Base-by-base conservation (phyloP, 1,139 yeast species). In the Spencermartinsiella ligniputridi region DNA sequence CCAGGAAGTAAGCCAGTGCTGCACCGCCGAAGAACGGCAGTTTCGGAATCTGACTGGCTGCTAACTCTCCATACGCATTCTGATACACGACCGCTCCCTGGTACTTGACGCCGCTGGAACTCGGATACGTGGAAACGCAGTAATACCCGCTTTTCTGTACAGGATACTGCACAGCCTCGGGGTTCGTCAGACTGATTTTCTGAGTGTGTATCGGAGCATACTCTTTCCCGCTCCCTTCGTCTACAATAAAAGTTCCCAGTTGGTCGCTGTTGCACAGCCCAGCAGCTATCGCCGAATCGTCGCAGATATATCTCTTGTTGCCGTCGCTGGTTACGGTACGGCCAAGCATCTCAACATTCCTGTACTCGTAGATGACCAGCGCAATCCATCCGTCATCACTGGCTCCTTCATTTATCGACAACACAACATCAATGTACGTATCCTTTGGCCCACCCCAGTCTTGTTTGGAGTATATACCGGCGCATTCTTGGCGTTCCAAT, bases 1-100 rank as follows among this genome's bases (percentile, higher is more conserved):
- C 82, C 38, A 87, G 83, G 12, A 85, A 87, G 61, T 92, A 94
- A 40, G 86, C 80, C 42, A 92, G 71, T 1, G 97, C 87, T 55
- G 90, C 72, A 20, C 86, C 78, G 1, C 96, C 97, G 62, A 87
- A 94, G 30, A 90, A 79, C 3, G 96, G 89, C 52, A 92, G 73
- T 59, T 90, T 88, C 20, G 97, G 96, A 52, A 88, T 83, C 63
- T 92, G 96, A 42, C 92, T 74, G 3, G 96, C 98, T 33, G 95
- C 78, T 49, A 92, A 71, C 51, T 86, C 78, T 45, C 98, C 98
- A 66, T 76, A 92, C 2, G 97, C 87, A 66, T 89, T 90, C 68
- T 88, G 94, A 67, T 87, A 92, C 57, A 81, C 81, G 35, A 84
- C 82, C 19, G 69, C 67, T 11, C 92, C 87, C 42, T 72, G 65